A percentile compares a stretch with the other conserved stretches of the same genome.
phyloP scores from a whole-genome alignment of 495 filamentous ascomycete genomes.

The Pseudotulostoma volvatum region DNA sequence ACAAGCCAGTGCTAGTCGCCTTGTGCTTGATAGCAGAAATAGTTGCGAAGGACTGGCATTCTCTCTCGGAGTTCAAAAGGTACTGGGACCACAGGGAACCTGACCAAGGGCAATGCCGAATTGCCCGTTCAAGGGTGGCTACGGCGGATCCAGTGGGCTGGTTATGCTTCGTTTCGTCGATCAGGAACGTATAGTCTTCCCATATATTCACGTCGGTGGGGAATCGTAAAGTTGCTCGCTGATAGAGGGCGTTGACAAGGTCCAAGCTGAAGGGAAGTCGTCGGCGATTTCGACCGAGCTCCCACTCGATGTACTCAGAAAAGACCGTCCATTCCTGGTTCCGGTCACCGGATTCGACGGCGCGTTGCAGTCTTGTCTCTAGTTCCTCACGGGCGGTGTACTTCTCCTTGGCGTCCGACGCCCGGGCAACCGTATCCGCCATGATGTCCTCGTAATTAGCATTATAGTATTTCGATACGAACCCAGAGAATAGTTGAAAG shows the following conservation, averaged over 20 bases:
- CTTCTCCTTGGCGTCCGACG: conserved; percentile 50
- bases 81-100: conserved; percentile 81
- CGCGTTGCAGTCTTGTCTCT: conserved; percentile 51
- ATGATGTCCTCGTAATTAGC: conserved; percentile 64
- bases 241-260: conserved; percentile 57
- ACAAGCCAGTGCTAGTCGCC: conserved; percentile 65
- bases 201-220: conserved; percentile 55
- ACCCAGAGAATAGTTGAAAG: conserved; percentile 64
- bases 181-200: conserved; percentile 67
- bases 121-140: conserved; percentile 55
- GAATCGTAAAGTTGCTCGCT: conserved; percentile 54
- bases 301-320: conserved; percentile 71
- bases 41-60: conserved; percentile 52
- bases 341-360: conserved; percentile 38
- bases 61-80: conserved; percentile 64
- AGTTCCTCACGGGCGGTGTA: conserved; percentile 52
- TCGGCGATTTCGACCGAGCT: conserved; percentile 41
- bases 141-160: conserved; percentile 22
- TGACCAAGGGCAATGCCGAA: conserved; percentile 81
- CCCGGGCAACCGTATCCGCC: conserved; percentile 46
- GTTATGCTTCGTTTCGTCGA: conserved; percentile 26
- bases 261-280: conserved; percentile 39
- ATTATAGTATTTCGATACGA: conserved; percentile 63
- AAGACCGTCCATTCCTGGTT: conserved; percentile 41
- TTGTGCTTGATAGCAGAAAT: conserved; percentile 83